These are phyloP conservation scores for Linum tenue DNA, from an alignment of 345 rosid species.

Conservation along the genomic window DNA sequence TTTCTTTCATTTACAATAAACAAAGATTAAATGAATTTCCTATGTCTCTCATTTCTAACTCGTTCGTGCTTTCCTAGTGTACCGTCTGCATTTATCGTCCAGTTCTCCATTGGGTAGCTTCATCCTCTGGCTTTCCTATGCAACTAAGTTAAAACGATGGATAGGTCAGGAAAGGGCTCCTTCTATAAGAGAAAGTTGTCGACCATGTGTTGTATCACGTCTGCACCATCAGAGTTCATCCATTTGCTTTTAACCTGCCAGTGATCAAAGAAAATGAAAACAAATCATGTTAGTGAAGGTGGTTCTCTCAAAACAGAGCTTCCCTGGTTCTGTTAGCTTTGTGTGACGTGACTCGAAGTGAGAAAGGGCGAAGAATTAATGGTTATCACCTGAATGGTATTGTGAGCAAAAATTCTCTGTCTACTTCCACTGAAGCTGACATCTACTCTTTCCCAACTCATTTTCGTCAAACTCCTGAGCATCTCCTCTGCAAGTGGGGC, in stretches of 20 bases:
- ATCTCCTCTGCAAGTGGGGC: conserved; percentile 49
- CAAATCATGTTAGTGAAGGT: neutral
- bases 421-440: conserved; percentile 64
- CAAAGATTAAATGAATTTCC: too few relatives aligned
- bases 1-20: too few relatives aligned
- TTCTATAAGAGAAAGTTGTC: conserved; percentile 48
- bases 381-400: conserved; percentile 63
- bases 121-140: neutral
- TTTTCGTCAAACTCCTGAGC: conserved; percentile 50
- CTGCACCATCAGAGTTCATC: conserved; percentile 65
- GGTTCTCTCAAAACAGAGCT: too few relatives aligned
- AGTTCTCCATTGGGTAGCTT: too few relatives aligned
- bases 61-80: too few relatives aligned
- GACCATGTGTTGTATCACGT: conserved; percentile 71
- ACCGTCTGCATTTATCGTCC: too few relatives aligned
- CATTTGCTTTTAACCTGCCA: conserved; percentile 53
- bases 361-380: neutral
- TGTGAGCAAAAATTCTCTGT: conserved; percentile 62
- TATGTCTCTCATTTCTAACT: too few relatives aligned
- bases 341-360: neutral
- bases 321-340: neutral
- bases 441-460: conserved; percentile 76
- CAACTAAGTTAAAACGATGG: neutral
- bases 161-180: neutral
- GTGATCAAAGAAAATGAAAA: neutral